These are phyloP conservation scores for Fraxinus platypoda DNA, from an alignment of 305 asterid species.

Conservation along the genomic window DNA sequence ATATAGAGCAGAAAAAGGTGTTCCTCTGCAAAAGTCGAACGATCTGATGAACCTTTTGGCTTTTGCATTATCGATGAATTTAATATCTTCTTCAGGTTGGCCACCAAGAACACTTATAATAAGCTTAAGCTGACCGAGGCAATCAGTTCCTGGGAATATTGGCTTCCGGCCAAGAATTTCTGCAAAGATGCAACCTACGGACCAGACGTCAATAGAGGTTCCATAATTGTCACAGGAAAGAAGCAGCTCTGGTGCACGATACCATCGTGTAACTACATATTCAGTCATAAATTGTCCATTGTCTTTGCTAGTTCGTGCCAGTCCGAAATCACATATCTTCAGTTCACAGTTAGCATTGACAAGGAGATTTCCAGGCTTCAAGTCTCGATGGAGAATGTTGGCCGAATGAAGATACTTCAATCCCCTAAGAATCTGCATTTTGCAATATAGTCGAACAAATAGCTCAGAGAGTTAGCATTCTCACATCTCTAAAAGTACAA, in stretches of 20 bases:
- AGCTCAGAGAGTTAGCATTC: neutral
- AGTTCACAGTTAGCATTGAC: slow-evolving; percentile 48
- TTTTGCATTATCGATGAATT: slow-evolving; percentile 41
- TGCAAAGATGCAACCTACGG: slow-evolving; percentile 57
- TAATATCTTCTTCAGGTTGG: slow-evolving; percentile 39
- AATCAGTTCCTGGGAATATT: slow-evolving; percentile 47
- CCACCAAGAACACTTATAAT: slow-evolving; percentile 45
- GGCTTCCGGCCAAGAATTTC: slow-evolving; percentile 58
- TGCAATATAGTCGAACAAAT: neutral
- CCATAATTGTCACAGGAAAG: slow-evolving; percentile 51
- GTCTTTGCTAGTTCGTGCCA: slow-evolving; percentile 50
- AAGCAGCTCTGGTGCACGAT: slow-evolving; percentile 61
- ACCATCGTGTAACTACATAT: slow-evolving; percentile 60
- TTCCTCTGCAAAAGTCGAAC: slow-evolving; percentile 24
- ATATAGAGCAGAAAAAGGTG: slow-evolving; percentile 32
- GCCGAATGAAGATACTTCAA: slow-evolving; percentile 55
- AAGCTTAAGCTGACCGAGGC: slow-evolving; percentile 44
- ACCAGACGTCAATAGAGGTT: slow-evolving; percentile 54
- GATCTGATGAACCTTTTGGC: slow-evolving; percentile 35
- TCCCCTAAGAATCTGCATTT: slow-evolving; percentile 49
- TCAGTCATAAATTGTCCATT: slow-evolving; percentile 53
- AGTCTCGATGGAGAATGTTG: slow-evolving; percentile 55
- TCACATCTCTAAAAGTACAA: neutral
- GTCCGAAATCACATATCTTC: slow-evolving; percentile 52
- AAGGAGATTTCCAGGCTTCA: slow-evolving; percentile 55